Base-by-base conservation (phyloP, 2,329 filamentous ascomycete genomes). In the Chaetomium globosum region DNA sequence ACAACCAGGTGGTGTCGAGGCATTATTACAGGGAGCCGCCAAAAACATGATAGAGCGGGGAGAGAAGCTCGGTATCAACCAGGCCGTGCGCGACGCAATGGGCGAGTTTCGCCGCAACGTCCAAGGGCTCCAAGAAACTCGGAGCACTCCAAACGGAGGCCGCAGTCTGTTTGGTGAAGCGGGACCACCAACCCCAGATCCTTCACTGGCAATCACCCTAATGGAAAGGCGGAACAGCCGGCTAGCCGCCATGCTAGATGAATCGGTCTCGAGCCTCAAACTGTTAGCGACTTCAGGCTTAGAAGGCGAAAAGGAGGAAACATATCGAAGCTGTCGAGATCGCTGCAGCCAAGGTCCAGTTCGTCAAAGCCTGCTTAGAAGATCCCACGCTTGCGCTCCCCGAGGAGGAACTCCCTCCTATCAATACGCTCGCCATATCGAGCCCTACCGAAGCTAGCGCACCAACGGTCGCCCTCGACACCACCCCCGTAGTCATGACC, bases 51-150 rank as follows among this genome's bases (percentile, higher is more conserved):
- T 92, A 39, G 87, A 91, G 71, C 83, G 86, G 36, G 85, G 91
- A 60, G 90, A 93, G 75, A 89, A 87, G 72, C 86, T 93, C 67
- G 90, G 90, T 7, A 89, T 95, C 63, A 93, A 92, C 73, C 89
- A 90, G 75, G 90, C 89, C 0, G 87, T 95, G 7, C 85, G 91
- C n/a, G 90, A 91, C 70, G 91, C 91, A 21, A 85, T 95, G 73
- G 89, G 88, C 9, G 92, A 96, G 76, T 89, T 94, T 58, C 85
- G 86, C 66, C 89, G 90, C 72, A 93, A 92, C 69, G 86, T 93
- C 69, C 85, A 89, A 72, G 84, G 83, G 33, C 81, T 89, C 36
- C 88, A 91, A 68, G 84, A 86, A 64, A 80, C 81, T 2, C 79
- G 82, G 36, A 80, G 78, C 33, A 75, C 78, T 16, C 77, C 79